Conservation (phyloP, 306 rosid genomes). For the Myrica gale region DNA sequence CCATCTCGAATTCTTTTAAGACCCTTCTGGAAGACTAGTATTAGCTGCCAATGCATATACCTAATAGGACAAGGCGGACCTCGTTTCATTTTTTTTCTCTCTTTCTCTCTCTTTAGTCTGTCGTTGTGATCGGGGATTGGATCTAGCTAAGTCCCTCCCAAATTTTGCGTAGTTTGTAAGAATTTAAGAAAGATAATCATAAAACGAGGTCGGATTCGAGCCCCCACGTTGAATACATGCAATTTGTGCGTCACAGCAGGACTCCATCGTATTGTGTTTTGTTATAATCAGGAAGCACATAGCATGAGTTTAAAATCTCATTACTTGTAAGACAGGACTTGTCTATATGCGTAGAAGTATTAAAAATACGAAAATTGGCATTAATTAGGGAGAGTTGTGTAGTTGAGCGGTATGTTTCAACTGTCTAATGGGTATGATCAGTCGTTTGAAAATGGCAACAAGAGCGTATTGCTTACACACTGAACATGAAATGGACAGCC, state of each 20-base stretch:
- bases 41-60: neutral
- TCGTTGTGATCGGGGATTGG: neutral
- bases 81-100: no score
- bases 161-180: neutral
- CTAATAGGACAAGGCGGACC: neutral
- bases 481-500: slow-evolving; percentile 19
- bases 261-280: neutral
- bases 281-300: neutral
- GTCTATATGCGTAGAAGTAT: neutral
- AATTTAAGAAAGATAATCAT: neutral
- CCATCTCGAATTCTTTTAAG: neutral
- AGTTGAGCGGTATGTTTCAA: slow-evolving; percentile 48
- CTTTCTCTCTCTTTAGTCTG: no score
- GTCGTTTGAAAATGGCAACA: slow-evolving; percentile 35
- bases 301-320: neutral
- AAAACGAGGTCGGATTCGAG: neutral
- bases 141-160: neutral
- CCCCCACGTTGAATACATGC: neutral
- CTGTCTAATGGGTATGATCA: slow-evolving; percentile 15
- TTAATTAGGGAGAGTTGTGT: neutral
- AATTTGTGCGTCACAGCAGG: neutral
- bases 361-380: neutral
- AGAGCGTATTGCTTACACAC: slow-evolving; percentile 17
- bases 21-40: slow-evolving; percentile 34
- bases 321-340: neutral